phyloP scores from a whole-genome alignment of 345 rosid genomes.

The Eucalyptus lansdowneana region DNA sequence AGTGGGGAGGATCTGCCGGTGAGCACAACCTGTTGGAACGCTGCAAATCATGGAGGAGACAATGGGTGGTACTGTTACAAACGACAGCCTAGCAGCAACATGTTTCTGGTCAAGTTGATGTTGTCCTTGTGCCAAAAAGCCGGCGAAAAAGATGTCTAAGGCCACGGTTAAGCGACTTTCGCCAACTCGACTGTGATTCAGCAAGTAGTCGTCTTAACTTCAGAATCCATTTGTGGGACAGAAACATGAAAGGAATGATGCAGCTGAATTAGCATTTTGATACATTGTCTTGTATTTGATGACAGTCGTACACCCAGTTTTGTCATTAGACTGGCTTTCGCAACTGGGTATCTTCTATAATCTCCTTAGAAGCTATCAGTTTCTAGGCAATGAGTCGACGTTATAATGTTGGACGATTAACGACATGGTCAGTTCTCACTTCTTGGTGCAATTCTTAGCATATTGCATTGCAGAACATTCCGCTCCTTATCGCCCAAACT shows the following conservation, averaged over 20 bases:
- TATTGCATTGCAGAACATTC: neutral
- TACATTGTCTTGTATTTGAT: neutral
- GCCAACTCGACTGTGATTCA: neutral
- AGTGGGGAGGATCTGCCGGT: conserved; percentile 57
- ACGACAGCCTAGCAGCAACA: neutral
- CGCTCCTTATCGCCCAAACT: accelerated
- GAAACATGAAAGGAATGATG: neutral
- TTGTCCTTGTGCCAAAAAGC: too few species aligned
- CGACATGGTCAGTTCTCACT: neutral
- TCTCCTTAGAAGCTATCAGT: neutral
- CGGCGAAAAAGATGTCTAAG: too few species aligned
- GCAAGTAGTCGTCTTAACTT: neutral
- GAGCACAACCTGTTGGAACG: neutral
- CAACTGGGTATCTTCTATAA: neutral
- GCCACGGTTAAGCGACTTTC: neutral
- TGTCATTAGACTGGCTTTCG: neutral
- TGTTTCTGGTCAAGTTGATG: neutral
- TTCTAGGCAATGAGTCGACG: accelerated
- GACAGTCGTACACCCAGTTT: accelerated
- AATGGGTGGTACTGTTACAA: neutral
- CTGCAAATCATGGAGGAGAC: neutral
- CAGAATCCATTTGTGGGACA: neutral
- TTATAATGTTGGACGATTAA: neutral
- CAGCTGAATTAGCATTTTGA: neutral
- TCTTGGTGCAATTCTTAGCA: neutral